These are phyloP conservation scores for Hymenoscyphus occultus DNA, from an alignment of 2,329 filamentous ascomycete species.

Conservation along the genomic window DNA sequence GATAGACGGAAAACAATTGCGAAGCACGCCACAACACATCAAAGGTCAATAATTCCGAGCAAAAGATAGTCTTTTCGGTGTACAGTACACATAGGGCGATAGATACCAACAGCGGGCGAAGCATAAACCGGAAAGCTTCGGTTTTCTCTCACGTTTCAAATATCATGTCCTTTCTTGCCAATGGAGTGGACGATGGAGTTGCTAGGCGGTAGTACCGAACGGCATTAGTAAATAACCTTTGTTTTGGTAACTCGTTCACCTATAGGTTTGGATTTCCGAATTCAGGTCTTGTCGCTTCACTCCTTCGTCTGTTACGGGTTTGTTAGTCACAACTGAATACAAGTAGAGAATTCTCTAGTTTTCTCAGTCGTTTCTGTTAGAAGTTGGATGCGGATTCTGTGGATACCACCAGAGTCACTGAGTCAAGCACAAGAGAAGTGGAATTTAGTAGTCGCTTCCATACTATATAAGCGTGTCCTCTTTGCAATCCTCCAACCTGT, in stretches of 20 bases:
- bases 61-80: background rate
- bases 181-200: background rate
- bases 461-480: no score
- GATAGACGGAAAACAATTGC: constrained; percentile 40
- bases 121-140: background rate
- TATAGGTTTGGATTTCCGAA: background rate
- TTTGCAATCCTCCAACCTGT: no score
- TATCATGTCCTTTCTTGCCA: background rate
- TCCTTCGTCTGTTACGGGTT: no score
- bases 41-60: constrained; percentile 27
- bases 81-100: background rate
- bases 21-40: constrained; percentile 26
- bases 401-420: no score
- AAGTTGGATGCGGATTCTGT: no score
- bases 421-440: no score
- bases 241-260: background rate
- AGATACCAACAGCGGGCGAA: background rate
- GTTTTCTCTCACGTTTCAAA: background rate
- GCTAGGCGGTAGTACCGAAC: background rate
- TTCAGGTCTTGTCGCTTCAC: background rate
- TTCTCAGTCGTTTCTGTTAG: no score
- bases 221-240: background rate
- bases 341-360: no score
- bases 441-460: no score
- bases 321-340: no score